Base-by-base conservation (phyloP, 225 moss, liverwort and hornwort species). In the Antitrichia curtipendula region DNA sequence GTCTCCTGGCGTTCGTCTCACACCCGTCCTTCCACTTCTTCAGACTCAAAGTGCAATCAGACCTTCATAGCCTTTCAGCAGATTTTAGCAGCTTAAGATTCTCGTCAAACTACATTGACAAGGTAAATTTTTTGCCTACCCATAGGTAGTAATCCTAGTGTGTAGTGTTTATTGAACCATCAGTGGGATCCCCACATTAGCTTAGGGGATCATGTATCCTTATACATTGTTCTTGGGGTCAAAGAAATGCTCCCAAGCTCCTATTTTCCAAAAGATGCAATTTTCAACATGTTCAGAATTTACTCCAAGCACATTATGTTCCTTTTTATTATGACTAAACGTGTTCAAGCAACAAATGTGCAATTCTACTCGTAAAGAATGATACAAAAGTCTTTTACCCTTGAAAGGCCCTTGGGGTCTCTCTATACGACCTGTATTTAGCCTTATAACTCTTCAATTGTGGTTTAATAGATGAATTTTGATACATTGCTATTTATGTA, bases 11-110 rank as follows among this genome's bases (percentile, higher is more conserved):
- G 91, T 91, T 62, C 88, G 69, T 47, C 41, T 91, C 40, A 93
- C 82, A 53, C 92, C 92, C 75, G 92, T 93, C 41, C 91, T 93
- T 75, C 94, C 94, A 24, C 88, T 94, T 50, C 90, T 94, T 53
- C 94, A 92, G 89, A 41, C 92, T 82, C 92, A 62, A 75, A 89
- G 86, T 86, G 91, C 91, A 60, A 53, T 92, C 20, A 91, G 79
- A 86, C 93, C 93, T 62, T 91, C 88, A 75, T 84, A 88, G 72
- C 61, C 57, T 71, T 63, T 59, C 38, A 38, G 52, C 38, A n/a
- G 61, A 41, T 27, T n/a, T 81, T 63, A 28, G 34, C 58, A 31
- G 85, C 72, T 82, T 34, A n/a, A 53, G 82, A 43, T 79, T 71
- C 78, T 78, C 16, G 53, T 79, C 82, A 88, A 82, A 21, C 49